Percentiles rank a stretch among this genome's conserved stretches.
These are phyloP conservation scores for Pythium apleroticum DNA, from an alignment of 352 stramenopile species.

Conservation along the genomic window DNA sequence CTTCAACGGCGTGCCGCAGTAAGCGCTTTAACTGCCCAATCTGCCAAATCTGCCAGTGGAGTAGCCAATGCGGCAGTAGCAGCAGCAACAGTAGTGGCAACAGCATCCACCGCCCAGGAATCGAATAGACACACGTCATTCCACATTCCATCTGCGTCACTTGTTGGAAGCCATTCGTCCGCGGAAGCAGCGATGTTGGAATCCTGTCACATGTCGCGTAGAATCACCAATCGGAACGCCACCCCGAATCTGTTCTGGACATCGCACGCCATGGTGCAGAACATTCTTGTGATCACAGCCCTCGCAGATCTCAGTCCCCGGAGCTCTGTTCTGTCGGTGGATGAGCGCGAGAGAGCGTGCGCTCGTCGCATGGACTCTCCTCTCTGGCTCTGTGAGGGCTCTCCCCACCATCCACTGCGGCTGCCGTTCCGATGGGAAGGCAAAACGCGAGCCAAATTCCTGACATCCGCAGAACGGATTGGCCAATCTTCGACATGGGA, in stretches of 20 bases:
- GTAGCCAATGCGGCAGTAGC: no score
- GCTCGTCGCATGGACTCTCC: background rate
- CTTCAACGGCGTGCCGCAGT: constrained; percentile 62
- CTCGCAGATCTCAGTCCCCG: background rate
- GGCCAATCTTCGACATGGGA: constrained; percentile 27
- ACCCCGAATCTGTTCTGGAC: background rate
- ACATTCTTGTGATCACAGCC: constrained; percentile 20
- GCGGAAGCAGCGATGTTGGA: background rate
- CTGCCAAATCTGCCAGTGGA: no score
- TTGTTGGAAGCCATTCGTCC: background rate
- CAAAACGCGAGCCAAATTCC: background rate
- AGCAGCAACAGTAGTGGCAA: background rate
- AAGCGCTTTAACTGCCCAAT: background rate
- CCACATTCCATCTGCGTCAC: background rate
- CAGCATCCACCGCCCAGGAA: background rate
- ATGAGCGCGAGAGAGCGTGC: background rate
- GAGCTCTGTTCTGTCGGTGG: background rate
- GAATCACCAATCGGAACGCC: background rate
- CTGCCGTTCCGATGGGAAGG: background rate
- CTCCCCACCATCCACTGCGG: constrained; percentile 11
- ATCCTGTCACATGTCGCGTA: background rate
- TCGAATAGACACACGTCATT: background rate
- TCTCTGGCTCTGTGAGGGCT: background rate
- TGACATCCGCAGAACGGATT: constrained; percentile 13
- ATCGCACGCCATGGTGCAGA: background rate